Percentiles rank a stretch among this genome's conserved stretches.
Evolutionary conservation across 257 asterid genomes (phyloP).

Genomic region (Thymus mandschuricus): DNA sequence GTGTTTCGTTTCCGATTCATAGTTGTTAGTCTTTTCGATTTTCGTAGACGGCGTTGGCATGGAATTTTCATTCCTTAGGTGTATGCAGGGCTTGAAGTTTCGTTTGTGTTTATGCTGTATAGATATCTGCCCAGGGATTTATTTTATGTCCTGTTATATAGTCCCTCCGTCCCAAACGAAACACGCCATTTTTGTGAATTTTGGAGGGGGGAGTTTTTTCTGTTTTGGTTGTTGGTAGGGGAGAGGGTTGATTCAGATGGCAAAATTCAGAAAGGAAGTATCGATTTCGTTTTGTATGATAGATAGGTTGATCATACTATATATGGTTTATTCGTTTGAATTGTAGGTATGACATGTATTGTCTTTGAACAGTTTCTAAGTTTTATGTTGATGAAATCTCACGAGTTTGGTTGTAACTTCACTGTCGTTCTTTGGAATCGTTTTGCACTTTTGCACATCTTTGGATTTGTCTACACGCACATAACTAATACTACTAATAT

Average conservation of each 20-base stretch:
- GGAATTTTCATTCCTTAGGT: neutral
- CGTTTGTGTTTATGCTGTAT: slow-evolving; percentile 1
- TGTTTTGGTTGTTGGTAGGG: neutral
- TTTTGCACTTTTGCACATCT: neutral
- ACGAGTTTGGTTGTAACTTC: slow-evolving; percentile 3
- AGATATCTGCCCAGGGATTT: neutral
- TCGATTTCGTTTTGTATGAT: neutral
- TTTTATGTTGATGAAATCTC: neutral
- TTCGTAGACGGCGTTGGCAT: slow-evolving; percentile 16
- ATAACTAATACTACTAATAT: neutral
- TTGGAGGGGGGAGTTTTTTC: neutral
- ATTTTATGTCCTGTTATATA: neutral
- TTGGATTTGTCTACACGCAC: neutral
- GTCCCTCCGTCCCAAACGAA: too few species aligned
- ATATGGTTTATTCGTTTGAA: neutral
- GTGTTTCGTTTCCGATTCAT: neutral
- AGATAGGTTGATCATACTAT: neutral
- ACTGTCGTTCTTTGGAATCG: neutral
- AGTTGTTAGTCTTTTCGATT: neutral
- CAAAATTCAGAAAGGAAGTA: neutral
- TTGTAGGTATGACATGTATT: neutral
- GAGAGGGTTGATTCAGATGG: neutral
- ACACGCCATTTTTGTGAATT: too few species aligned
- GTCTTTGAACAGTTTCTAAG: neutral
- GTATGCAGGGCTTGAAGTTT: slow-evolving; percentile 5